Conservation (phyloP, 331 rosid species). For the Phaseolus coccineus region DNA sequence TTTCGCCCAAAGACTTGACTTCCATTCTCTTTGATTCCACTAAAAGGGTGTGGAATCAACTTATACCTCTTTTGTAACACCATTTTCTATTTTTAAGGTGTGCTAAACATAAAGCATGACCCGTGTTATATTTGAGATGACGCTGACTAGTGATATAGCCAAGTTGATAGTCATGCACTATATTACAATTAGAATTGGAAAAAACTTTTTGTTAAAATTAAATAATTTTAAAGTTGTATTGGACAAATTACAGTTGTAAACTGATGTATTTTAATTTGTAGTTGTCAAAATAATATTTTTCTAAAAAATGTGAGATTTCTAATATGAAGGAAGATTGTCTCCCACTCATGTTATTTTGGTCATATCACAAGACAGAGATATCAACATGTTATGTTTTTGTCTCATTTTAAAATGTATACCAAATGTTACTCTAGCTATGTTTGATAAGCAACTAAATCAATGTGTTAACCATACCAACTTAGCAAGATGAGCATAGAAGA, state of each 20-base stretch:
- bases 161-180: no score
- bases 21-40: not conserved
- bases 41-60: not conserved
- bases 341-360: no score
- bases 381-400: no score
- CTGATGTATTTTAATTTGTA: no score
- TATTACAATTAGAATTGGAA: no score
- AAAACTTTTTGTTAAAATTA: no score
- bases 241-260: no score
- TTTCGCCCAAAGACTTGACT: not conserved
- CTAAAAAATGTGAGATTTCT: no score
- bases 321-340: no score
- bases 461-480: constrained; percentile 60
- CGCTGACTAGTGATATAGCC: not conserved
- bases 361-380: no score
- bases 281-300: no score
- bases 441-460: constrained; percentile 3
- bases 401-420: not conserved
- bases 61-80: not conserved
- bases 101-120: not conserved
- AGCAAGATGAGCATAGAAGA: constrained; percentile 81
- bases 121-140: not conserved
- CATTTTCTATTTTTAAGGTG: not conserved
- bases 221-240: no score
- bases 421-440: not conserved